phyloP scores from a whole-genome alignment of 2,329 filamentous ascomycete genomes.

The Aspergillus alliaceus region DNA sequence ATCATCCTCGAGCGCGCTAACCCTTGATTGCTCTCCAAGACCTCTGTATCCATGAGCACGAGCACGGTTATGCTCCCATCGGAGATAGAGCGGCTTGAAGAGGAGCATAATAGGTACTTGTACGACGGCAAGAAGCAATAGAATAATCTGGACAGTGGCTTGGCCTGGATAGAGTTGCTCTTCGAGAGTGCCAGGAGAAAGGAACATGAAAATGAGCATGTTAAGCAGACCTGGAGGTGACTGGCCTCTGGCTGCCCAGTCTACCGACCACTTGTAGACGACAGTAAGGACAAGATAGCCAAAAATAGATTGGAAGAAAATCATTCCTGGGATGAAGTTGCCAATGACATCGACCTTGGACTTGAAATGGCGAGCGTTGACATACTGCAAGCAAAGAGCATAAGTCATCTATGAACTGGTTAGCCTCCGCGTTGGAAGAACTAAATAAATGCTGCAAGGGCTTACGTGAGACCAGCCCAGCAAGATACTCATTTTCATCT shows the following conservation, averaged over 20 bases:
- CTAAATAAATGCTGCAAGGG: conserved; percentile 8
- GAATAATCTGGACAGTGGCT: conserved; percentile 68
- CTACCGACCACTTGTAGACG: conserved; percentile 92
- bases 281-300: conserved; percentile 94
- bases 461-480: conserved; percentile 83
- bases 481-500: conserved; percentile 99
- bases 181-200: conserved; percentile 71
- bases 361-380: conserved; percentile 95
- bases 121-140: conserved; percentile 77
- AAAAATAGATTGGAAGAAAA: conserved; percentile 99
- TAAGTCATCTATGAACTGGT: conserved; percentile 74
- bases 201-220: conserved; percentile 99
- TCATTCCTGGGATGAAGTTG: conserved; percentile 97
- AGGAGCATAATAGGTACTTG: conserved; percentile 92
- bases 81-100: conserved; percentile 92
- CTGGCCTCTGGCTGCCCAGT: conserved; percentile 70
- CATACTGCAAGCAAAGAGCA: conserved; percentile 85
- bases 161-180: conserved; percentile 79
- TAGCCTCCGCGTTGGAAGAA: conserved; percentile 1
- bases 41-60: conserved; percentile 87
- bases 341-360: conserved; percentile 93
- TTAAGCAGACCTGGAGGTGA: conserved; percentile 87
- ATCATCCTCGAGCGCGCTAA: conserved; percentile 88
- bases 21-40: conserved; percentile 82
- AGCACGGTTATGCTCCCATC: conserved; percentile 88